A percentile compares a stretch with the other conserved stretches of the same genome.
Conservation (phyloP, 441 rosid species). For the Metrosideros polymorpha region DNA sequence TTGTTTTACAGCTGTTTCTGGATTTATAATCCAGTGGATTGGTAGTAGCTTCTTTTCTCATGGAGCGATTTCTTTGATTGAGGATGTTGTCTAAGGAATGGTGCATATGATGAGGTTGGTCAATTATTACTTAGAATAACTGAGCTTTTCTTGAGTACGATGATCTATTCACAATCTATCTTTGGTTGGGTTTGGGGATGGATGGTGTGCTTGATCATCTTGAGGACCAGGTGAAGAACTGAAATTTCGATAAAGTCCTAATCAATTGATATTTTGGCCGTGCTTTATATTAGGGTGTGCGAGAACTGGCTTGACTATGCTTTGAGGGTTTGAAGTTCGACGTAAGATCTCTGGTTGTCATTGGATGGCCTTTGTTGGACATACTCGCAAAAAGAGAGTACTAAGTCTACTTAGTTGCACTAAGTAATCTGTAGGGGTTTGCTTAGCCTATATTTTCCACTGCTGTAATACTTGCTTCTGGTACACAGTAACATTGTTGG, state of each 20-base stretch:
- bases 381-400: not conserved
- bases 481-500: not conserved
- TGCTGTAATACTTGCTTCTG: not conserved
- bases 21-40: too few species aligned
- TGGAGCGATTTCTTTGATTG: not conserved
- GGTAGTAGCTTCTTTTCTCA: too few species aligned
- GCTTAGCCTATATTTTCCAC: not conserved
- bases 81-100: not conserved
- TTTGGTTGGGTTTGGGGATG: not conserved
- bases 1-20: not conserved
- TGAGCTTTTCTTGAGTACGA: not conserved
- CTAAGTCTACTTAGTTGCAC: not conserved
- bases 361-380: not conserved
- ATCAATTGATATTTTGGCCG: too few species aligned
- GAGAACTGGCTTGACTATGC: too few species aligned
- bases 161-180: not conserved
- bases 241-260: not conserved
- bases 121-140: not conserved
- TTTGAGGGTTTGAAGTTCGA: too few species aligned
- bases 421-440: not conserved
- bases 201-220: not conserved
- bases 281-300: too few species aligned
- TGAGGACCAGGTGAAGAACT: not conserved
- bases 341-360: not conserved
- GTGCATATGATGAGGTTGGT: not conserved